phyloP scores from a whole-genome alignment of 1,139 yeast species.

The Saccharomycopsis crataegensis region DNA sequence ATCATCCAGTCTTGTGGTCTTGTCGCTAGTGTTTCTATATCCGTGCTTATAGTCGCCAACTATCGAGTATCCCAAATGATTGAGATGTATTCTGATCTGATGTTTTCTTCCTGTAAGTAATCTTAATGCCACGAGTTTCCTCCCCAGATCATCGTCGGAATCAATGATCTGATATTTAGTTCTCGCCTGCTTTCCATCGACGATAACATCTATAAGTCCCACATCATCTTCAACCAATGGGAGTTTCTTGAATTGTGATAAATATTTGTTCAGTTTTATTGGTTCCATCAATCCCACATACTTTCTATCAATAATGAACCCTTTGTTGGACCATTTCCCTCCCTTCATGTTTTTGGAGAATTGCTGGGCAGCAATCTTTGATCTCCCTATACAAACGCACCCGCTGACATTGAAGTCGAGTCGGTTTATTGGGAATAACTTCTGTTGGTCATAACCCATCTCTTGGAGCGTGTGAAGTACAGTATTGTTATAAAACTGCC shows the following conservation, averaged over 20 bases:
- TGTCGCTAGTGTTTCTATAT: not conserved
- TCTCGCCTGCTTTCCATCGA: slow-evolving; percentile 17
- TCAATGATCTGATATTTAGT: slow-evolving; percentile 20
- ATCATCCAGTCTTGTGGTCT: not conserved
- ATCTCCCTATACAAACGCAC: slow-evolving; percentile 30
- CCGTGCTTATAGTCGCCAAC: slow-evolving; percentile 20
- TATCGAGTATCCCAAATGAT: slow-evolving; percentile 11
- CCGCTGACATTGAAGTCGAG: slow-evolving; percentile 34
- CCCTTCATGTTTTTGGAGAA: slow-evolving; percentile 27
- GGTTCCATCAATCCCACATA: slow-evolving; percentile 9
- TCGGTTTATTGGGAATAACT: slow-evolving; percentile 28
- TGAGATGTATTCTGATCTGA: slow-evolving; percentile 35
- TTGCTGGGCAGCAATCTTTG: slow-evolving; percentile 26
- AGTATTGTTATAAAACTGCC: no score
- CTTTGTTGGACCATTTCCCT: slow-evolving; percentile 28
- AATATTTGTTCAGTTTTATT: not conserved
- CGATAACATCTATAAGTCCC: slow-evolving; percentile 2
- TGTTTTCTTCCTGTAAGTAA: slow-evolving; percentile 40
- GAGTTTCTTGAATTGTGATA: not conserved
- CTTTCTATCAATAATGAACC: slow-evolving; percentile 26
- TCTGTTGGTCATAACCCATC: slow-evolving; percentile 15
- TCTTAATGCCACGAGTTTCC: slow-evolving; percentile 27
- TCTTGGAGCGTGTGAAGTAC: no score
- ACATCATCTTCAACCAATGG: not conserved
- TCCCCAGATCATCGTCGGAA: not conserved